Percentiles rank a stretch among this genome's conserved stretches.
Conservation (phyloP, 2,329 filamentous ascomycete genomes). For the Xylaria sp. region DNA sequence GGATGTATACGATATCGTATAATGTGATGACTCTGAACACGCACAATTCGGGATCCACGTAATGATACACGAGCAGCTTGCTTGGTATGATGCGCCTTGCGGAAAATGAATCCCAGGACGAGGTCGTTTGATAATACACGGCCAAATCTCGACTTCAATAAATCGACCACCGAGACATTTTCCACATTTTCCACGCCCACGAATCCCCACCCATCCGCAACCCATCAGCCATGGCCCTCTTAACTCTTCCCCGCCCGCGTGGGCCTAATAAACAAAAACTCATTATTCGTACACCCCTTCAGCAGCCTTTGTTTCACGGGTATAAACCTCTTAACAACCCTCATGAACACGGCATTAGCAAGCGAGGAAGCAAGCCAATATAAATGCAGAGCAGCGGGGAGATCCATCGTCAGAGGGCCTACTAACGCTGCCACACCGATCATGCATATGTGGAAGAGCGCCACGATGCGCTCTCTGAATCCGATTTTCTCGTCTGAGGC, state of each 20-base stretch:
- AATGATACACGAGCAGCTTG: not conserved
- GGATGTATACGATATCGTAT: constrained; percentile 4
- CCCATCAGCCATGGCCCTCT: no score
- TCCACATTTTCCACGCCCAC: no score
- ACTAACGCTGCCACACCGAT: constrained; percentile 40
- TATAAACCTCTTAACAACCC: constrained; percentile 32
- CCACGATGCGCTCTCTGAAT: not conserved
- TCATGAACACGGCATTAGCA: constrained; percentile 32
- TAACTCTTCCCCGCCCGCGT: constrained; percentile 5
- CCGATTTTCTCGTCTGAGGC: not conserved
- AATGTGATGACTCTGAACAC: not conserved
- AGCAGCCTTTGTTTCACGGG: constrained; percentile 31
- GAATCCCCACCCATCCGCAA: no score
- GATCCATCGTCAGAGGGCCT: constrained; percentile 45
- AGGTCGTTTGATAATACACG: no score
- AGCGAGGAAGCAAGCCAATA: constrained; percentile 50
- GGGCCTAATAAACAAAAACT: constrained; percentile 31
- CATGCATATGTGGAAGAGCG: constrained; percentile 39
- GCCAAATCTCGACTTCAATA: no score
- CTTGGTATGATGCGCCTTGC: no score
- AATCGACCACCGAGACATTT: no score
- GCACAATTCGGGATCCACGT: not conserved
- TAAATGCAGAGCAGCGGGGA: constrained; percentile 51
- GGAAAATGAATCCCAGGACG: no score
- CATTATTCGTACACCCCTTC: constrained; percentile 31